These are phyloP conservation scores for Tetracladium marchalianum DNA, from an alignment of 495 filamentous ascomycete genomes.

Conservation along the genomic window DNA sequence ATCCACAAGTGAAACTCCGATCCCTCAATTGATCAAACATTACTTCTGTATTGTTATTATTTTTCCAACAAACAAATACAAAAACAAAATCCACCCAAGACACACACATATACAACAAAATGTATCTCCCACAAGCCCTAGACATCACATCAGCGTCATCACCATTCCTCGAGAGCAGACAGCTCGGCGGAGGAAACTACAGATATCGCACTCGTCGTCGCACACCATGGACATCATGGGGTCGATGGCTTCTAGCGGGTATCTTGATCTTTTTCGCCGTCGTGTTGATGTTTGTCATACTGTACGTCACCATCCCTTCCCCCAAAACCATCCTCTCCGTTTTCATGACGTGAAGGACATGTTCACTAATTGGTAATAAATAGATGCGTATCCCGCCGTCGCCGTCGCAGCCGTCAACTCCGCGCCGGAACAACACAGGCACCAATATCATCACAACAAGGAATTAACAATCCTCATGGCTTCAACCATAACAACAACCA, in stretches of 20 bases:
- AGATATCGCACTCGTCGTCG: conserved; percentile 1
- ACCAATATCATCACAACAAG: conserved; percentile 2
- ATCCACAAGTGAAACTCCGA: too few species aligned
- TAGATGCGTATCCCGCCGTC: conserved; percentile 4
- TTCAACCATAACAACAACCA: too few species aligned
- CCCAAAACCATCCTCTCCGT: neutral
- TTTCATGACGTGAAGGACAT: too few species aligned
- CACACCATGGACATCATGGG: conserved; percentile 5
- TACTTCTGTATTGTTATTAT: too few species aligned
- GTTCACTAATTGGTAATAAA: too few species aligned
- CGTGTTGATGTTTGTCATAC: neutral
- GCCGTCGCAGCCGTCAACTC: neutral
- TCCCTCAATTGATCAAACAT: too few species aligned
- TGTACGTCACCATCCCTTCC: conserved; percentile 1
- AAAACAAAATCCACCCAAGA: too few species aligned
- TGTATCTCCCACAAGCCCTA: neutral
- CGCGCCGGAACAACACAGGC: neutral
- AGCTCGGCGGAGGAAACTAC: neutral
- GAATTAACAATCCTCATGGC: too few species aligned
- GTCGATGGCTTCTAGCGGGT: conserved; percentile 10
- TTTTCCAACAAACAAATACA: too few species aligned
- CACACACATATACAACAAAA: neutral
- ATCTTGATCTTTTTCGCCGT: conserved; percentile 5
- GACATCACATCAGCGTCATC: neutral
- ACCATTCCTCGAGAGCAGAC: neutral